phyloP scores from a whole-genome alignment of 2,329 filamentous ascomycete genomes.

The Coniosporium tulheliwenetii region DNA sequence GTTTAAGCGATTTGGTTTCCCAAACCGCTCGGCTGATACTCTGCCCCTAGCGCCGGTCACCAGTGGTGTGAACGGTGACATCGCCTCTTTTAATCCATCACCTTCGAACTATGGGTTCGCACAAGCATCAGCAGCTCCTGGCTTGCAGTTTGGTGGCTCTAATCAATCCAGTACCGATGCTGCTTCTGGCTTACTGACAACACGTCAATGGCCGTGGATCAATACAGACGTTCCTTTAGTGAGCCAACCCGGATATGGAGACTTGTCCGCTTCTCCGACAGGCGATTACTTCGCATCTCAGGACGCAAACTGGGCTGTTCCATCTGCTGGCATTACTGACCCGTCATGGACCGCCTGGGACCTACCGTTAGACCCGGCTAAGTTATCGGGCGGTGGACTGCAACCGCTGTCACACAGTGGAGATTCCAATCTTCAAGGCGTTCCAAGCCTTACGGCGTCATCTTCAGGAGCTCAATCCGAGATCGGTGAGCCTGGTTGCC shows the following conservation, averaged over 20 bases:
- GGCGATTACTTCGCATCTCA: constrained; percentile 19
- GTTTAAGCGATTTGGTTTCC: background rate
- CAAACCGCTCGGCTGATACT: background rate
- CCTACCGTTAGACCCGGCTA: constrained; percentile 21
- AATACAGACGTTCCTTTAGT: too few relatives aligned
- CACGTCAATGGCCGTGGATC: background rate
- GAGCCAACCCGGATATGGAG: background rate
- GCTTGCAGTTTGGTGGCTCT: background rate
- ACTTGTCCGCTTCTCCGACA: constrained; percentile 8
- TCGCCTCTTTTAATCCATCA: background rate
- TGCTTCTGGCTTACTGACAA: background rate
- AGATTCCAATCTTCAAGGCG: constrained; percentile 21
- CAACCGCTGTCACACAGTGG: constrained; percentile 24
- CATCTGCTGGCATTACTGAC: constrained; percentile 16
- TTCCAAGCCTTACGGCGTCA: constrained; percentile 21
- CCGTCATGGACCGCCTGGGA: constrained; percentile 22
- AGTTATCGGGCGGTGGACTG: constrained; percentile 16
- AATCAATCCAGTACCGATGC: background rate
- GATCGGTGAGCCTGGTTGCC: constrained; percentile 17
- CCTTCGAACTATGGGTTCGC: too few relatives aligned
- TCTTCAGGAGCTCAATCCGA: constrained; percentile 24
- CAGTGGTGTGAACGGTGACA: background rate
- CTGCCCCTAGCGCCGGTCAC: background rate
- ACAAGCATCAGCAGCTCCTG: background rate
- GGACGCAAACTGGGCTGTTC: constrained; percentile 18